Conservation (phyloP, 805 yeast genomes). For the Candida patagonica region DNA sequence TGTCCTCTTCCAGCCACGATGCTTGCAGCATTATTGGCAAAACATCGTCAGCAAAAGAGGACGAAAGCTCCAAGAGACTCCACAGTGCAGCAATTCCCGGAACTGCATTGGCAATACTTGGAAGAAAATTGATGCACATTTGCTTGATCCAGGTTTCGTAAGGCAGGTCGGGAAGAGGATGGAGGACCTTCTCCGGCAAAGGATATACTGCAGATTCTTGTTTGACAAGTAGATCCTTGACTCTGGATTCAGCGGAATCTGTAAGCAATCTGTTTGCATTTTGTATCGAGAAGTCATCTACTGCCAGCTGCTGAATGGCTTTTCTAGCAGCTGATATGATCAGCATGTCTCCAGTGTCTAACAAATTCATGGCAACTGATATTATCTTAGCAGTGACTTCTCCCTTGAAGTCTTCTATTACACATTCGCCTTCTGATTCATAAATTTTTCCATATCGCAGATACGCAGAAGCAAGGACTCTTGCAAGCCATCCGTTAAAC, state of each 20-base stretch:
- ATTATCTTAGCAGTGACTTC: slow-evolving; percentile 5
- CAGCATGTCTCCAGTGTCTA: slow-evolving; percentile 1
- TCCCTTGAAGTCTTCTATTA: not conserved
- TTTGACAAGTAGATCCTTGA: not conserved
- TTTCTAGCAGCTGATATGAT: slow-evolving; percentile 1
- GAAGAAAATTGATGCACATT: slow-evolving; percentile 3
- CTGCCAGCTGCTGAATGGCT: not conserved
- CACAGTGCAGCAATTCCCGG: not conserved
- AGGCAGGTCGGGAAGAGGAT: slow-evolving; percentile 2
- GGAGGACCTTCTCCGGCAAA: not conserved
- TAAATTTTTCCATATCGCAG: slow-evolving; percentile 6
- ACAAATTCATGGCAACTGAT: slow-evolving; percentile 2
- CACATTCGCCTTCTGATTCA: slow-evolving; percentile 4
- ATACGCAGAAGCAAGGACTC: slow-evolving; percentile 4
- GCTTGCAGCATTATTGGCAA: slow-evolving; percentile 2
- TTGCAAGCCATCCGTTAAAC: slow-evolving; percentile 4
- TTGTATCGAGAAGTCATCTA: not conserved
- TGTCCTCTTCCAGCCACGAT: not conserved
- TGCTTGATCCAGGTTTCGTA: not conserved
- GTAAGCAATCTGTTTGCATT: not conserved
- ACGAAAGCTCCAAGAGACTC: not conserved
- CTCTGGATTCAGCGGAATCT: not conserved
- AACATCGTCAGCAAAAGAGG: not conserved
- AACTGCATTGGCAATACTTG: not conserved
- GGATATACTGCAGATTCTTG: not conserved